Base-by-base conservation (phyloP, 768 basidiomycete genomes). In the Boletus sp. region DNA sequence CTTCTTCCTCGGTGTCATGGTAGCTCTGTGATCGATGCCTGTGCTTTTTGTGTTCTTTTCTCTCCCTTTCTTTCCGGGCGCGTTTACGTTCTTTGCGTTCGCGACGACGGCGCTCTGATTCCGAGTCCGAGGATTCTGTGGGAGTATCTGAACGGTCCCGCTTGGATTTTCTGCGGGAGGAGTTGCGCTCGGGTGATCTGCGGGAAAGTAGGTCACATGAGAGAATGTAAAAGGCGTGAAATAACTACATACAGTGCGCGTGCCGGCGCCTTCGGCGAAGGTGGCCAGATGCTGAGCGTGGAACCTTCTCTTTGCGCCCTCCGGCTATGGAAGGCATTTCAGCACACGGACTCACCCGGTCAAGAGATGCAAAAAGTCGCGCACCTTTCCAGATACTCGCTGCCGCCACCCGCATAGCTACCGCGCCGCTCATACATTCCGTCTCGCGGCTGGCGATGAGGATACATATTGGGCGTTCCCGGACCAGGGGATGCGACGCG, bases 231-330 rank as follows among this genome's bases (percentile, higher is more conserved):
- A 27, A 3, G 7, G 9, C 0, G 5, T 13, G 25, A 25, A 54
- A 38, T 21, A 7, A 41, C 25, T 3, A 75, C 84, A 30, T 71
- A 88, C 83, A 82, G 58, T 43, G 71, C 69, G 35, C 88, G 81
- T 35, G 79, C 72, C 51, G 83, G 83, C 10, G 77, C 81, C 58
- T 85, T 87, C 0, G 92, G 92, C 3, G 92, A 93, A 4, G 83
- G 70, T 2, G 92, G 92, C 92, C 92, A 94, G n/a, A 91, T 77
- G 60, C 79, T 78, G 2, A 83, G 68, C 6, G 75, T 77, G 9
- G 72, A 80, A 5, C 61, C 75, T 60, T 83, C 83, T 45, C 92
- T 77, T 66, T 92, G 85, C 44, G 76, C 65, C 51, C 88, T 77
- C 32, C 92, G 91, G 61, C 91, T 93, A 55, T 1, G 48, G 53